Conservation (phyloP, 1,284 basidiomycete species). For the Tremellales sp. region DNA sequence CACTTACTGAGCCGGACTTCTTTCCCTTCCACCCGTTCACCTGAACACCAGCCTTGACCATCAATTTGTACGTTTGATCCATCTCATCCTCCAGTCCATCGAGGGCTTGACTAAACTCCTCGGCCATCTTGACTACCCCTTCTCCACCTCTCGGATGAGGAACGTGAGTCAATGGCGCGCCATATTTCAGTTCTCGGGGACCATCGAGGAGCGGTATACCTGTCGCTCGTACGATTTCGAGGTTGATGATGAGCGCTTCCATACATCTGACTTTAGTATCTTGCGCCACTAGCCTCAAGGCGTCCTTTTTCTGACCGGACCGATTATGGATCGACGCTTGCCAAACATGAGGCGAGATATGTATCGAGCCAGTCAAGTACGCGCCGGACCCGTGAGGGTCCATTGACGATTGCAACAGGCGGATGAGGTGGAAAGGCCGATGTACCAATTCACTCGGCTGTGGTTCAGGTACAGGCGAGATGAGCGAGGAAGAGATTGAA, state of each 20-base stretch:
- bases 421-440: constrained; percentile 88
- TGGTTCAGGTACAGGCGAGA: constrained; percentile 33
- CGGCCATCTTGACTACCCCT: constrained; percentile 65
- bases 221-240: constrained; percentile 22
- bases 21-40: constrained; percentile 63
- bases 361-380: constrained; percentile 80
- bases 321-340: constrained; percentile 3
- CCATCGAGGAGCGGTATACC: constrained; percentile 55
- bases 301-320: not conserved
- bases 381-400: constrained; percentile 71
- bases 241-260: constrained; percentile 23
- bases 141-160: constrained; percentile 28
- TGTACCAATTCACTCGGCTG: constrained; percentile 66
- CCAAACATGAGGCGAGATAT: constrained; percentile 87
- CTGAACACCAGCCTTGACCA: constrained; percentile 78
- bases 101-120: constrained; percentile 51
- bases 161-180: constrained; percentile 25
- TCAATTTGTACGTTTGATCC: constrained; percentile 78
- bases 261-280: constrained; percentile 34
- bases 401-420: constrained; percentile 71
- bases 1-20: constrained; percentile 65
- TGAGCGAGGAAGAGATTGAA: constrained; percentile 15
- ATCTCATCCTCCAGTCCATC: constrained; percentile 79
- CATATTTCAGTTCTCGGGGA: constrained; percentile 57
- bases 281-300: constrained; percentile 23